Evolutionary conservation across 371 early-diverging fungal species (phyloP).

Genomic region (Catenaria anguillulae): DNA sequence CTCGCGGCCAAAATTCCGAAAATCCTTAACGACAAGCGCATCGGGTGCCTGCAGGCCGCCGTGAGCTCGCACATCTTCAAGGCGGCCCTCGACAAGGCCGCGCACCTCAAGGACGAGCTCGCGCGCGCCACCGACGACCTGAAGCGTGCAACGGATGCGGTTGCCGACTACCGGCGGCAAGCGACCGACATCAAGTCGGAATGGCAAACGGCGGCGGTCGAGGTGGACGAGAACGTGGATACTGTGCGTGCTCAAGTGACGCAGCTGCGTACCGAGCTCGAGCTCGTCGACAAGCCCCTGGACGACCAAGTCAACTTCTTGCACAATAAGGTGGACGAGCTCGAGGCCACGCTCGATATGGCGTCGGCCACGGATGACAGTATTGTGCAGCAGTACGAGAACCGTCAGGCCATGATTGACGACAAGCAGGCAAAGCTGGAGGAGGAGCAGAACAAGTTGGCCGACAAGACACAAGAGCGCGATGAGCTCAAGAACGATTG

Average conservation of each 20-base stretch:
- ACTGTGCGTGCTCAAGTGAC: background rate
- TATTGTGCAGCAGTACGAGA: background rate
- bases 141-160: too few species aligned
- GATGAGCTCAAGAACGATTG: slow-evolving; percentile 20
- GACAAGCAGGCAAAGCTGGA: background rate
- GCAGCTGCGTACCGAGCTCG: background rate
- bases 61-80: too few species aligned
- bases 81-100: too few species aligned
- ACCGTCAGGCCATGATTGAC: background rate
- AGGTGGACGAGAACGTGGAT: background rate
- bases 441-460: slow-evolving; percentile 25
- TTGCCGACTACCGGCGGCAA: too few species aligned
- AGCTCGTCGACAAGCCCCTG: background rate
- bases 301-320: background rate
- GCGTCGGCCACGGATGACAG: background rate
- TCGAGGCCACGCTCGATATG: slow-evolving; percentile 6
- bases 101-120: background rate
- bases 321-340: background rate
- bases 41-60: too few species aligned
- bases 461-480: slow-evolving; percentile 54
- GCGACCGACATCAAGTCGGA: background rate
- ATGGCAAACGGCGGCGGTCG: background rate
- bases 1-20: too few species aligned
- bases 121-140: too few species aligned
- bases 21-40: too few species aligned